Evolutionary conservation across 73 alveolate genomes (phyloP).

Genomic region (Uronychia binucleata): DNA sequence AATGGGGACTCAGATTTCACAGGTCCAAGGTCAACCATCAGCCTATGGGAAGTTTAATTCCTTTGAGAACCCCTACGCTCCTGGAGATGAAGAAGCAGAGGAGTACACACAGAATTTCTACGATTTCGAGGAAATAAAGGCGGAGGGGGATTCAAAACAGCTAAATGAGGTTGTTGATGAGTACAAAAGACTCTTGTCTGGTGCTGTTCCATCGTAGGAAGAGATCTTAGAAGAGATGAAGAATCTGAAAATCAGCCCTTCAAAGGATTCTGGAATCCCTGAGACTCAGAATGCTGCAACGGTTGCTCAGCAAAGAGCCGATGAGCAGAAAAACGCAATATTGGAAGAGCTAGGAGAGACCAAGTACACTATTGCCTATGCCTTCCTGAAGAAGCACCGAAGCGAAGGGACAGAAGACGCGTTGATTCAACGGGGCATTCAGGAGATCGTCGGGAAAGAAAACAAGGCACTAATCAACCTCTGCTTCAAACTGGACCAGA

Average conservation of each 20-base stretch:
- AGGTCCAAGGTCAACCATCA: neutral
- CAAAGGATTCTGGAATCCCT: neutral
- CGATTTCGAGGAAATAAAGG: neutral
- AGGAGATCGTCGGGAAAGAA: constrained; percentile 4
- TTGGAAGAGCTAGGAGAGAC: neutral
- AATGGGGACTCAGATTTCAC: neutral
- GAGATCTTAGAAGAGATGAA: neutral
- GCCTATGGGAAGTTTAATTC: neutral
- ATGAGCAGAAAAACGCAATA: neutral
- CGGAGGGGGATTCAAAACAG: neutral
- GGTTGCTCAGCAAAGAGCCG: neutral
- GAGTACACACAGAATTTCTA: neutral
- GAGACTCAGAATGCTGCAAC: neutral
- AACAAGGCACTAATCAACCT: neutral
- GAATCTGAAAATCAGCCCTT: neutral
- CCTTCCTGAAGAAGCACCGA: neutral
- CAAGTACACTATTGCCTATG: neutral
- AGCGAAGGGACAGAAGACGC: constrained; percentile 16
- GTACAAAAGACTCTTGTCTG: neutral
- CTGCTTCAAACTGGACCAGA: constrained; percentile 23
- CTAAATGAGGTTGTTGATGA: neutral
- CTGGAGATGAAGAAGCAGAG: neutral
- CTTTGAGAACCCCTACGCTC: neutral
- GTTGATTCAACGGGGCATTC: neutral
- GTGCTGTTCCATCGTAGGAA: neutral